These are phyloP conservation scores for Neurospora sp. DNA, from an alignment of 495 filamentous ascomycete species.

Conservation along the genomic window DNA sequence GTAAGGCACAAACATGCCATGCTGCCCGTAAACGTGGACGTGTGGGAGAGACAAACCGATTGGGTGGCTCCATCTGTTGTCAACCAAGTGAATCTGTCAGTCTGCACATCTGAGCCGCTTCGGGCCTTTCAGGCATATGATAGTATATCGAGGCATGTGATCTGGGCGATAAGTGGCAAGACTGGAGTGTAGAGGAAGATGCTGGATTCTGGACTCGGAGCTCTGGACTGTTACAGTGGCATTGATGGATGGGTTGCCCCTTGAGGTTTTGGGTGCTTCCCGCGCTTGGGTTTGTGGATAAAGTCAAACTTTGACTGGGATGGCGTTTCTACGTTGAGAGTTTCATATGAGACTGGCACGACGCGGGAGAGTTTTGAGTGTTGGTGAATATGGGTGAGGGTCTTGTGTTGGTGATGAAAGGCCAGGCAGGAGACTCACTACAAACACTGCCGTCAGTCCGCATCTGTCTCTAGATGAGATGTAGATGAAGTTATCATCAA, in stretches of 20 bases:
- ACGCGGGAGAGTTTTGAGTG: neutral
- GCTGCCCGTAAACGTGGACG: neutral
- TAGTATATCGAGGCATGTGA: neutral
- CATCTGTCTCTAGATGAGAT: neutral
- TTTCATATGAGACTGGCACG: neutral
- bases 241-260: neutral
- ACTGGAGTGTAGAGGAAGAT: neutral
- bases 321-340: neutral
- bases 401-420: neutral
- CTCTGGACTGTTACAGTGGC: neutral
- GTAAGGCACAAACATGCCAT: neutral
- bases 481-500: neutral
- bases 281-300: neutral
- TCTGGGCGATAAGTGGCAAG: slow-evolving; percentile 5
- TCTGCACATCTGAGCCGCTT: slow-evolving; percentile 1
- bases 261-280: neutral
- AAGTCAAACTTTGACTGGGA: neutral
- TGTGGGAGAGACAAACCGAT: neutral
- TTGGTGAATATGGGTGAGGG: neutral
- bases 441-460: neutral
- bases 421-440: neutral
- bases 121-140: slow-evolving; percentile 15
- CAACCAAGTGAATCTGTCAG: neutral
- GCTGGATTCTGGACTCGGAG: neutral
- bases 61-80: neutral